Percentiles rank a stretch among this genome's conserved stretches.
These are phyloP conservation scores for Recurvomyces mirabilis DNA, from an alignment of 495 filamentous ascomycete species.

Conservation along the genomic window DNA sequence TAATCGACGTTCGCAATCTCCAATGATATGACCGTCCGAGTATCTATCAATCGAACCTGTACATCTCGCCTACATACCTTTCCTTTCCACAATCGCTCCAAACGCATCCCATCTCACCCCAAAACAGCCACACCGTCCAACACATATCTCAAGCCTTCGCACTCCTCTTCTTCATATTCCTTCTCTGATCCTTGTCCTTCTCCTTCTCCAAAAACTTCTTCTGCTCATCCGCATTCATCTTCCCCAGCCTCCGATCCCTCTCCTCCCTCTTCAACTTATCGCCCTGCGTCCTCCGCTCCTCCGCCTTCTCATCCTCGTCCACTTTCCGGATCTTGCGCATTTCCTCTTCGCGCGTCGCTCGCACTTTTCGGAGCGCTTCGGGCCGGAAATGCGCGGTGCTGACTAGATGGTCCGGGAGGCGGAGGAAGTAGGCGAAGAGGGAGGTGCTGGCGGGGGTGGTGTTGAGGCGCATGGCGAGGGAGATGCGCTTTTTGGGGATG, in stretches of 20 bases:
- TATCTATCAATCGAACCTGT: no score
- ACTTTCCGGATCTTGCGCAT: constrained; percentile 65
- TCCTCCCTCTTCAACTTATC: constrained; percentile 89
- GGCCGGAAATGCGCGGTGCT: constrained; percentile 70
- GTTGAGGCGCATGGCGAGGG: constrained; percentile 55
- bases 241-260: constrained; percentile 70
- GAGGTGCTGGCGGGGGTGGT: constrained; percentile 42
- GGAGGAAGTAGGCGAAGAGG: constrained; percentile 74
- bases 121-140: not conserved
- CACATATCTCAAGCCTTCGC: not conserved
- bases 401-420: constrained; percentile 70
- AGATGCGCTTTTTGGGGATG: constrained; percentile 71
- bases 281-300: constrained; percentile 65
- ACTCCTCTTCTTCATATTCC: constrained; percentile 19
- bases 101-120: no score
- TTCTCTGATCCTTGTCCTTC: constrained; percentile 68
- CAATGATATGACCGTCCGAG: no score
- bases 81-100: no score
- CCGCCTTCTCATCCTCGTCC: constrained; percentile 86
- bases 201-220: constrained; percentile 91
- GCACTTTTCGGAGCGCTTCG: constrained; percentile 78
- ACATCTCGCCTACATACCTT: no score
- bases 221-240: constrained; percentile 85
- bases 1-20: no score
- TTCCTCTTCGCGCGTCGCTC: constrained; percentile 67